Base-by-base conservation (phyloP, 2,329 filamentous ascomycete species). In the Hymenoscyphus repandus region DNA sequence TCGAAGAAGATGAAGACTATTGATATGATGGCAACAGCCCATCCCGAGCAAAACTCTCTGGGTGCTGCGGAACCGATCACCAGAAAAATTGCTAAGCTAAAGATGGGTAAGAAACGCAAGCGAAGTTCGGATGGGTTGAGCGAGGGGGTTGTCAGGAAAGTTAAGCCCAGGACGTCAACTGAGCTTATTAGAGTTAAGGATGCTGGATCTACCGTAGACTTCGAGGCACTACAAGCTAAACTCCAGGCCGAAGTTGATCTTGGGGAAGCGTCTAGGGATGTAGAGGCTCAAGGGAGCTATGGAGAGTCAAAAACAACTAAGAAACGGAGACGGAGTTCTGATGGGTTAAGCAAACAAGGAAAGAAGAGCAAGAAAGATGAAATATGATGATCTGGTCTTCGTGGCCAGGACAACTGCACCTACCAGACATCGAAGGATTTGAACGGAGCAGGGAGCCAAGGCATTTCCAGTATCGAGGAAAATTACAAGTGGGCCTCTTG, bases 191-290 rank as follows among this genome's bases (percentile, higher is more conserved):
- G 39, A 33, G n/a, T 22, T 18, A 10, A 38, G 36, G 45, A 15
- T 44, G 44, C 44, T 22, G 47, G 27, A 42, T 34, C 36, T 13
- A 15, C 30, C 17, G 40, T 49, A 3, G 47, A 49, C 20, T 49
- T 49, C 11, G 40, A 22, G 15, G 40, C 47, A 6, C 33, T 44
- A 17, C 47, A 49, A 18, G 40, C 32, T n/a, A 43, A 45, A 17
- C 22, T 49, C 5, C 40, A 43, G 7, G 47, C 33, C 10, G 47
- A 49, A n/a, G 40, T 49, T 7, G 40, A 49, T 37, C 17, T 38
- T 27, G 33, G 33, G 4, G 45, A 50, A 40, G 46, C 51, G 1
- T 12, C 33, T 4, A 53, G 47, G 37, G 56, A 52, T 12, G 46
- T 41, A 3, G 47, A 44, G 36, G 36, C 34, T 3, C 13, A 38